These are phyloP conservation scores for Clohesyomyces aquaticus DNA, from an alignment of 495 filamentous ascomycete genomes.

Conservation along the genomic window DNA sequence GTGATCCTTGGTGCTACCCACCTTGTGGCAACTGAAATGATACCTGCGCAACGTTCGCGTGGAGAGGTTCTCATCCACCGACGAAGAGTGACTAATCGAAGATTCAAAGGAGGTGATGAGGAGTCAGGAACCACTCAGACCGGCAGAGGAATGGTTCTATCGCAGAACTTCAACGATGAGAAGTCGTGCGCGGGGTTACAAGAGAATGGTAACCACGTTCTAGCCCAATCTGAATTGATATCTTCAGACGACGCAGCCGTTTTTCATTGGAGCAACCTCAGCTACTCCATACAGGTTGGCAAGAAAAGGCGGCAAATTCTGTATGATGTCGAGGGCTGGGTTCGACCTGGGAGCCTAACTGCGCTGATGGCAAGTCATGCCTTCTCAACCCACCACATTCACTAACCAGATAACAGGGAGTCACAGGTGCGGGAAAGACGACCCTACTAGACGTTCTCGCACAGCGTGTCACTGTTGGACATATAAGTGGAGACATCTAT, in stretches of 20 bases:
- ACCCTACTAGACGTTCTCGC: slow-evolving; percentile 30
- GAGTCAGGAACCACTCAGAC: slow-evolving; percentile 4
- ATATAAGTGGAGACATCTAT: slow-evolving; percentile 19
- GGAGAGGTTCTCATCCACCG: slow-evolving; percentile 53
- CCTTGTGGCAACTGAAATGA: slow-evolving; percentile 55
- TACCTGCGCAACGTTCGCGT: slow-evolving; percentile 56
- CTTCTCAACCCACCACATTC: neutral
- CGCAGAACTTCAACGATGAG: slow-evolving; percentile 1
- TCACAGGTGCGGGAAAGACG: slow-evolving; percentile 35
- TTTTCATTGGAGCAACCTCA: slow-evolving; percentile 24
- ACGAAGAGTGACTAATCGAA: neutral
- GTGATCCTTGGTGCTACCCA: slow-evolving; percentile 43
- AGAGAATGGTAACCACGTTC: neutral
- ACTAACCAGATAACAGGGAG: slow-evolving; percentile 25
- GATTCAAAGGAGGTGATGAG: slow-evolving; percentile 5
- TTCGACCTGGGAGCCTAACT: slow-evolving; percentile 29
- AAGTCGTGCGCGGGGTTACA: neutral
- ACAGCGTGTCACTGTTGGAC: slow-evolving; percentile 16
- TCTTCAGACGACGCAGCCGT: slow-evolving; percentile 1
- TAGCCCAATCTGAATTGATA: neutral
- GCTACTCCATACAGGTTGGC: slow-evolving; percentile 18
- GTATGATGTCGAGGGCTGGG: slow-evolving; percentile 20
- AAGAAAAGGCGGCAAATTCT: slow-evolving; percentile 8
- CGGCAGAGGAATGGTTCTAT: neutral
- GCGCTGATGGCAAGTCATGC: slow-evolving; percentile 22